These are phyloP conservation scores for Spergularia bocconei DNA, from an alignment of 148 eudicot species.

Conservation along the genomic window DNA sequence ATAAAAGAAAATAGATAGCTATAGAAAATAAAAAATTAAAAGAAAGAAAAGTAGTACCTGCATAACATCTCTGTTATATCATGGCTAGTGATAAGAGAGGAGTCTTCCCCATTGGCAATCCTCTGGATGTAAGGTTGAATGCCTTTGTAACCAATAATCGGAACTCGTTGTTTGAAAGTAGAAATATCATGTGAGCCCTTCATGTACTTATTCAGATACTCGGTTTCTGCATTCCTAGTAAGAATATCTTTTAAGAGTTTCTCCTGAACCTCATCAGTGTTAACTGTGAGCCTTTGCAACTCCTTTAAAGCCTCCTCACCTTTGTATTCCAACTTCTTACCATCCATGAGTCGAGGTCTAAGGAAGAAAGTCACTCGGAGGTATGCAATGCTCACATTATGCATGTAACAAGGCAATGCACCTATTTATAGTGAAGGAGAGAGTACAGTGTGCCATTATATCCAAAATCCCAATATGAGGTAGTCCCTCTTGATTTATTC, in stretches of 20 bases:
- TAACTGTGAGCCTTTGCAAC: constrained; percentile 53
- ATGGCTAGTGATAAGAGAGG: constrained; percentile 53
- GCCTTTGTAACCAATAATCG: constrained; percentile 49
- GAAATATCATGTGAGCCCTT: constrained; percentile 39
- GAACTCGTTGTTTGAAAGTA: constrained; percentile 51
- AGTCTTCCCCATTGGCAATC: constrained; percentile 70
- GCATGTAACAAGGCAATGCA: constrained; percentile 7
- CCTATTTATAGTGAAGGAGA: constrained; percentile 9
- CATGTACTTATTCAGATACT: constrained; percentile 54
- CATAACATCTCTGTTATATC: constrained; percentile 71
- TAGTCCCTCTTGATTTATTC: constrained; percentile 17
- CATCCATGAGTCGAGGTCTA: constrained; percentile 38
- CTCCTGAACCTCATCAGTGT: constrained; percentile 61
- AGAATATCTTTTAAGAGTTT: constrained; percentile 48
- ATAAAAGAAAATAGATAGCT: neutral
- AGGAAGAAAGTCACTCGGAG: neutral
- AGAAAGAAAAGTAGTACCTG: constrained; percentile 44
- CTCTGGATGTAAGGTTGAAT: constrained; percentile 61
- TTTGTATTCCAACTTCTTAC: constrained; percentile 72
- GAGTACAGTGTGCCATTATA: constrained; percentile 5
- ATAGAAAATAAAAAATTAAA: too few species aligned
- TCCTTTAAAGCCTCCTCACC: constrained; percentile 60
- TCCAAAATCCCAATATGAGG: constrained; percentile 19
- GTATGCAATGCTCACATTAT: constrained; percentile 16
- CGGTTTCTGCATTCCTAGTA: constrained; percentile 47